Conservation (phyloP, 805 yeast genomes). For the Schwanniomyces occidentalis region DNA sequence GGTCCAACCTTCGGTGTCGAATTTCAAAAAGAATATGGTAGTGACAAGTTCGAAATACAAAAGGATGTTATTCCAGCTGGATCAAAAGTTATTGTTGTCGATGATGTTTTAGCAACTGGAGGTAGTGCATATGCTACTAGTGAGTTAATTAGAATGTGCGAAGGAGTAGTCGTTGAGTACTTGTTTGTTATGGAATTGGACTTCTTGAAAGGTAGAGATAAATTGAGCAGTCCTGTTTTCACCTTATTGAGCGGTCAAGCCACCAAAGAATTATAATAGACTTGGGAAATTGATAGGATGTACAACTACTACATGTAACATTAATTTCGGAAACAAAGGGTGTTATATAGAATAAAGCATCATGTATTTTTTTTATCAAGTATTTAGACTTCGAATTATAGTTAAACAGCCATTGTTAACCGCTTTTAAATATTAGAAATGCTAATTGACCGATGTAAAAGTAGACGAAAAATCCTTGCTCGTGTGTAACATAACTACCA, state of each 20-base stretch:
- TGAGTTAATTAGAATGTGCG: conserved; percentile 64
- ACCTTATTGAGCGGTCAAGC: conserved; percentile 84
- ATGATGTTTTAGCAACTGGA: conserved; percentile 97
- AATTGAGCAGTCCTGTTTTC: conserved; percentile 81
- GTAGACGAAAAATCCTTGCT: conserved; percentile 69
- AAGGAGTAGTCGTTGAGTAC: conserved; percentile 76
- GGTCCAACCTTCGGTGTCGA: conserved; percentile 74
- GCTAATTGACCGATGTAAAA: conserved; percentile 72
- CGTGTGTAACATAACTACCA: conserved; percentile 79
- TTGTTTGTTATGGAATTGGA: conserved; percentile 92
- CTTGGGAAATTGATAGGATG: too few species aligned
- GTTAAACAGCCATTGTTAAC: conserved; percentile 27
- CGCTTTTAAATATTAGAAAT: conserved; percentile 67
- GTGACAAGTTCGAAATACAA: conserved; percentile 88
- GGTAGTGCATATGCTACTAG: conserved; percentile 97
- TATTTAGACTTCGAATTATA: neutral
- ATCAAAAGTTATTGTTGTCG: conserved; percentile 82
- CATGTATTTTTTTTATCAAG: neutral
- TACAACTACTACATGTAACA: too few species aligned
- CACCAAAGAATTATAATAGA: too few species aligned
- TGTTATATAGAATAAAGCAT: neutral
- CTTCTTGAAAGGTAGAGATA: conserved; percentile 91
- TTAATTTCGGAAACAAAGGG: too few species aligned
- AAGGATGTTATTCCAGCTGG: conserved; percentile 75
- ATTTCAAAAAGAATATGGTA: conserved; percentile 90